A percentile compares a stretch with the other conserved stretches of the same genome.
phyloP scores from a whole-genome alignment of 2,329 filamentous ascomycete genomes.

The Sporothrix schenckii region DNA sequence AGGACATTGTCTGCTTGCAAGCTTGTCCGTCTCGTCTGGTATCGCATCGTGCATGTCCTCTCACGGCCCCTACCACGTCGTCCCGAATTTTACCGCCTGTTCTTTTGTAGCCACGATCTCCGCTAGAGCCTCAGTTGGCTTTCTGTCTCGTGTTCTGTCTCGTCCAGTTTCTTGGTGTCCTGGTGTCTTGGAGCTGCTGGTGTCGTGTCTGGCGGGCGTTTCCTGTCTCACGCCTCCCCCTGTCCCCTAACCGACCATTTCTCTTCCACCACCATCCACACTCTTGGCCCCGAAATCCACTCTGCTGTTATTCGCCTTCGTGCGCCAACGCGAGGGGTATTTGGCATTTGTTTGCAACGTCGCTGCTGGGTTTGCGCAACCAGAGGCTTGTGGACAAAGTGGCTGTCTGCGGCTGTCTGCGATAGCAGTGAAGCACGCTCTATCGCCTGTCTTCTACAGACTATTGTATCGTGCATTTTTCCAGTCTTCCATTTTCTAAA shows the following conservation, averaged over 20 bases:
- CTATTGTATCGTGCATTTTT: slow-evolving; percentile 8
- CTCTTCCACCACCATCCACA: slow-evolving; percentile 17
- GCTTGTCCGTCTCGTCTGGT: slow-evolving; percentile 13
- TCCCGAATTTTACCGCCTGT: slow-evolving; percentile 1
- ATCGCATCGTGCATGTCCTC: not conserved
- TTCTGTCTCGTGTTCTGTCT: not conserved
- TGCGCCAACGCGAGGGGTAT: slow-evolving; percentile 11
- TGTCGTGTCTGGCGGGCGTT: not conserved
- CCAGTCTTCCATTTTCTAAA: not conserved
- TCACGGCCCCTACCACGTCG: not conserved
- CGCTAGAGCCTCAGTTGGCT: not conserved
- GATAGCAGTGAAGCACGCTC: not conserved
- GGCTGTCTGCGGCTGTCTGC: not conserved
- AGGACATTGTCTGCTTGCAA: not conserved
- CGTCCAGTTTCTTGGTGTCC: not conserved
- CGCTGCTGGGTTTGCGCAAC: not conserved
- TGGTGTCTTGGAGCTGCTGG: not conserved
- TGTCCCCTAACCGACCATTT: slow-evolving; percentile 18
- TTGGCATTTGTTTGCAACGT: slow-evolving; percentile 12
- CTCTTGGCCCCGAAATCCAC: slow-evolving; percentile 17
- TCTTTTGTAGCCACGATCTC: slow-evolving; percentile 5
- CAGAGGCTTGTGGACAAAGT: not conserved
- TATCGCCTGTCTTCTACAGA: not conserved
- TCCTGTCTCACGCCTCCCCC: slow-evolving; percentile 22
- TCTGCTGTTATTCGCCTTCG: slow-evolving; percentile 9